Base-by-base conservation (phyloP, 768 basidiomycete species). In the Rhizopogon roseolus region DNA sequence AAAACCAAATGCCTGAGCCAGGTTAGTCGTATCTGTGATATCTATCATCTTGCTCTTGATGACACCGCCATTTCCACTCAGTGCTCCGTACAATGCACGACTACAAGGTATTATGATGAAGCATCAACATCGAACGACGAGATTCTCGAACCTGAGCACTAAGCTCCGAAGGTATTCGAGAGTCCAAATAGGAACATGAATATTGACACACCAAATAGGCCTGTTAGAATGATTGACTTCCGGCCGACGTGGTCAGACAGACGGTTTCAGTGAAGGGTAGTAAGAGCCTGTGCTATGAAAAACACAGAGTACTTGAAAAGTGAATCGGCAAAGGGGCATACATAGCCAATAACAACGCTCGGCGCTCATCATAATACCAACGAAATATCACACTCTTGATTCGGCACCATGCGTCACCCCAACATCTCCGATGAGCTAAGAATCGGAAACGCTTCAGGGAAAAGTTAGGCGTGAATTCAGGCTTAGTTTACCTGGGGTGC, bases 251-350 rank as follows among this genome's bases (percentile, higher is more conserved):
- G 66, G 60, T 83, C 81, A 6, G 82, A 84, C 1, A 74, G 57
- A 49, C 80, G 71, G 61, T 80, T 78, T 82, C 82, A 85, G 60
- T 81, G 81, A 0, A 85, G 70, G 16, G 82, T 76, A 4, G 79
- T 80, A 41, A 76, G 53, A 1, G 82, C 78, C 60, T 84, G 79
- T 0, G 81, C 75, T 0, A 71, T 66, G 50, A 78, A 84, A 63
- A 81, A 84, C 3, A 82, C 60, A 1, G 81, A 81, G 70, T 81
- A 75, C 80, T 82, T 29, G 22, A 16, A 1, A 50, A 54, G 17
- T 9, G 14, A 16, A 32, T 48, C 19, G 36, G 46, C 8, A 19
- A 36, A 22, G 7, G 22, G 14, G 7, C 11, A 38, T 22, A 48
- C 4, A 29, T 6, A 22, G 14, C 13, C 54, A 37, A 44, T 10